A percentile compares a stretch with the other conserved stretches of the same genome.
These are phyloP conservation scores for Salix brachista DNA, from an alignment of 345 rosid species.

Conservation along the genomic window DNA sequence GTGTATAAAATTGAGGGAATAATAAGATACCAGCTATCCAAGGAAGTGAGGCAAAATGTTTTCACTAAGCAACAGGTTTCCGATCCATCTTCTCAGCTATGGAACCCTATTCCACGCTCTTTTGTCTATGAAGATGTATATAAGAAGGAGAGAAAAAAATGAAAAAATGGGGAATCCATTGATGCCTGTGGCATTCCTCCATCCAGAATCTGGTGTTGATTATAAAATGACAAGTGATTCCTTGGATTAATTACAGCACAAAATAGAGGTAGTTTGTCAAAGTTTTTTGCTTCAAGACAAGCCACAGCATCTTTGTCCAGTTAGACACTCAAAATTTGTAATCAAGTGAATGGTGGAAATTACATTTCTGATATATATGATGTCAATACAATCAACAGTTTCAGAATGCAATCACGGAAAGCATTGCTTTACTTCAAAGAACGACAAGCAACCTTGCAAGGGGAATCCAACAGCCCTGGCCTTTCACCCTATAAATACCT, in stretches of 20 bases:
- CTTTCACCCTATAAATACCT: slow-evolving; percentile 18
- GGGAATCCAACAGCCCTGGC: background rate
- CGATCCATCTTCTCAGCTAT: too few species aligned
- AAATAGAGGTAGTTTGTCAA: background rate
- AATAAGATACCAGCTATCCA: too few species aligned
- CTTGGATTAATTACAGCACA: background rate
- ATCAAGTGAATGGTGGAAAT: background rate
- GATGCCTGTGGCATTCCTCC: too few species aligned
- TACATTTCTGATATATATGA: slow-evolving; percentile 1
- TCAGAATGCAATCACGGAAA: slow-evolving; percentile 1
- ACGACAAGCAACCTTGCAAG: slow-evolving; percentile 1
- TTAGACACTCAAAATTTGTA: background rate
- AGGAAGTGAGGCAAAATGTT: too few species aligned
- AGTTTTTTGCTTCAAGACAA: background rate
- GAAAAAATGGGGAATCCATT: too few species aligned
- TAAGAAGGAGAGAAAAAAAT: too few species aligned
- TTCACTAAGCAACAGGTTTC: too few species aligned
- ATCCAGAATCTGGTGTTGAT: too few species aligned
- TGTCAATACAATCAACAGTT: background rate
- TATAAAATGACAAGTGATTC: background rate
- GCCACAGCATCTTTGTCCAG: background rate
- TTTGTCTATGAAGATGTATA: too few species aligned
- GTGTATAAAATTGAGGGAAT: too few species aligned
- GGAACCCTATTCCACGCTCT: too few species aligned
- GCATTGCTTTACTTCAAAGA: slow-evolving; percentile 24